Evolutionary conservation across 345 rosid species (phyloP), one percentile per base, ranked within the genome.

Genomic region (Eucalyptus tenuipes): DNA sequence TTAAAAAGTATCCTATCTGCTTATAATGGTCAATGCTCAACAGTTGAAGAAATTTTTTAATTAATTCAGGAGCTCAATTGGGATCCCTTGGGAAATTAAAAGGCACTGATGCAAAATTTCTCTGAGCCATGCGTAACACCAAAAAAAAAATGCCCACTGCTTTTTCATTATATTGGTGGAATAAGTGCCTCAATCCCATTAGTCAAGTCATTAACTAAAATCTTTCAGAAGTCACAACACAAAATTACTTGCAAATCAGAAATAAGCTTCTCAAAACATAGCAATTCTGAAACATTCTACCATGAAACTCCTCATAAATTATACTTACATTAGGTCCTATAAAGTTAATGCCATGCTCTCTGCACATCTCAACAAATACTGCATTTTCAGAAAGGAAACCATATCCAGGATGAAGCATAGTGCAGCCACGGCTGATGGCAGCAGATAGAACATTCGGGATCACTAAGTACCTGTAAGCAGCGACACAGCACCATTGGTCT

Each of bases 381-480:
- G 99, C 99, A 91, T 98, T 98, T 91, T 98, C 99, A 37, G 99
- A 95, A 89, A 98, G 99, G 93, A 98, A 97, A 31, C 99, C 99
- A 90, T 98, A 98, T 89, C 99, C 99, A 89, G 99, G 99, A 94
- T 98, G 99, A 82, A 98, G 94, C 99, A 98, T 97, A 45, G 99
- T 97, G 90, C 99, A 98, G 61, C 94, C 92, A 18, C 95, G 95
- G 93, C 97, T 98, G 27, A 95, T 93, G 82, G 99, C 99, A 90
- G 99, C 99, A 24, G 99, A 95, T 52, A 98, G 89, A 90, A 97
- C 99, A 94, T 98, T 98, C 13, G 97, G 96, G 84, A 96, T 95
- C 92, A 96, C 88, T 86, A 98, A 93, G 90, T 97, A 98, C 92
- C 99, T 98, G 93, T 48, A 42, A 55, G 87, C 47, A 92, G 27